Evolutionary conservation across 805 yeast genomes (phyloP).

Genomic region (Naumovozyma dairenensis): DNA sequence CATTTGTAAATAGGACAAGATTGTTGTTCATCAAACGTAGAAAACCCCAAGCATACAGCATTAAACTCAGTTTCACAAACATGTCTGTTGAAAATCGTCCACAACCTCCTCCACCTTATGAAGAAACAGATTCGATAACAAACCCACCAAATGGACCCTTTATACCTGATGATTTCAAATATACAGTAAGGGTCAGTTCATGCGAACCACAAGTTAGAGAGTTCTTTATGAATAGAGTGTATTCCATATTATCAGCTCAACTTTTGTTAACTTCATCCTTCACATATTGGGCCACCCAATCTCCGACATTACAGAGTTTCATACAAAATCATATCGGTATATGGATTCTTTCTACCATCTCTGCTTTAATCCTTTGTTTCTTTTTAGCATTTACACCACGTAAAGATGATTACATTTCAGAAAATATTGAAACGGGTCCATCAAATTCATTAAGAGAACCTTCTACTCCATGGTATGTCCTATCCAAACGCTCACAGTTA

Average conservation of each 20-base stretch:
- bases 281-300: slow-evolving; percentile 14
- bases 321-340: slow-evolving; percentile 50
- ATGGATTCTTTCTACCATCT: slow-evolving; percentile 44
- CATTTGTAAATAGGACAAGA: too few relatives aligned
- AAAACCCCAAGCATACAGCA: too few relatives aligned
- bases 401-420: slow-evolving; percentile 41
- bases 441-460: slow-evolving; percentile 1
- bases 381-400: slow-evolving; percentile 55
- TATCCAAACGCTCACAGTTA: slow-evolving; percentile 28
- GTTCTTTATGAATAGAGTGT: slow-evolving; percentile 69
- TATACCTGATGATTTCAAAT: slow-evolving; percentile 70
- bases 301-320: slow-evolving; percentile 33
- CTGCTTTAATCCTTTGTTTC: slow-evolving; percentile 54
- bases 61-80: neutral
- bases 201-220: slow-evolving; percentile 71
- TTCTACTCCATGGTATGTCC: slow-evolving; percentile 24
- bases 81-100: neutral
- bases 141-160: slow-evolving; percentile 2
- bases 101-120: slow-evolving; percentile 4
- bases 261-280: slow-evolving; percentile 46
- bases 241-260: slow-evolving; percentile 59
- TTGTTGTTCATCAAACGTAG: too few relatives aligned
- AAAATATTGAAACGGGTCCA: slow-evolving; percentile 3
- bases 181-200: slow-evolving; percentile 63
- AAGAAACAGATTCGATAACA: slow-evolving; percentile 1